Evolutionary conservation across 768 basidiomycete species (phyloP), one percentile per base, ranked within the genome.

Genomic region (Filobasidium wieringae): DNA sequence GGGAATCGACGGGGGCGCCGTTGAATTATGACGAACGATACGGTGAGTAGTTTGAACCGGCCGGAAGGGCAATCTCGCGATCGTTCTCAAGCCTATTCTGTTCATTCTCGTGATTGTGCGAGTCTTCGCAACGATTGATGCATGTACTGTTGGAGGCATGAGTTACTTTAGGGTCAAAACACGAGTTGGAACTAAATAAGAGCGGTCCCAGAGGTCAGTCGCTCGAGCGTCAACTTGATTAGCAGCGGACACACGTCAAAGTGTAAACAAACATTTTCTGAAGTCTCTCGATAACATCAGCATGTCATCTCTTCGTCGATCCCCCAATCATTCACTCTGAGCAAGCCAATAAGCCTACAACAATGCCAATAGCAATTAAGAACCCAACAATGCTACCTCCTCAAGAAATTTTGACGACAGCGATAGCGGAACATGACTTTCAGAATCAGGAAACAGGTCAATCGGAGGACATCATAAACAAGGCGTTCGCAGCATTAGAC

Each of bases 351-450:
- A n/a, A n/a, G n/a, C n/a, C n/a, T n/a, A n/a, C n/a, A 4, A 47
- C 29, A 19, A 57, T 57, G 55, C 55, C 55, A 24, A 47, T 57
- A 17, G 43, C 55, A 7, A 34, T 27, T 7, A 14, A 30, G 7
- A 37, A 51, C 39, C n/a, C 56, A 2, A 37, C 39, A 30, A 61
- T 61, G 60, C 34, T 61, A 2, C 32, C 55, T 30, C 26, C 27
- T 7, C 27, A 36, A 22, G 55, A 61, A 26, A 49, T 61, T 26
- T 15, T 61, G 5, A 29, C 55, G 14, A 57, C 60, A 6, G 60
- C 60, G 7, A 6, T 61, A 2, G 19, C 40, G 8, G 60, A 61
- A 33, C 60, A 61, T 36, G 55, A 56, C 29, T 19, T 26, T 12
- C n/a, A 39, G 14, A 36, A 17, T 1, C 12, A 15, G n/a, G 26